Conservation (phyloP, 2,329 filamentous ascomycete species). For the Colletotrichum sp. region DNA sequence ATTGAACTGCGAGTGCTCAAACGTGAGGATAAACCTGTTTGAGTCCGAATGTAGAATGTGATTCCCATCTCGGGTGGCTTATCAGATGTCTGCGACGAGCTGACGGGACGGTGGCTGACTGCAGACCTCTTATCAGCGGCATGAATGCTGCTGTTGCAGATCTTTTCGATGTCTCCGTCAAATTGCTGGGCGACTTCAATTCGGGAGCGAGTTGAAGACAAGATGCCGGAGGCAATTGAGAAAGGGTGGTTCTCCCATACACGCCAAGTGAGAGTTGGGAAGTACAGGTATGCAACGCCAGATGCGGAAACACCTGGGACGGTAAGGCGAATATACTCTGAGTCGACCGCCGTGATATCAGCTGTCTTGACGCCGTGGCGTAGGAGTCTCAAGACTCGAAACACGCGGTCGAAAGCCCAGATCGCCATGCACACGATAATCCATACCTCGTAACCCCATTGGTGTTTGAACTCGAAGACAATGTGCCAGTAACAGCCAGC, state of each 20-base stretch:
- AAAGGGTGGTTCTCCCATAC: constrained; percentile 44
- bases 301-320: constrained; percentile 25
- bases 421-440: constrained; percentile 33
- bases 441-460: constrained; percentile 44
- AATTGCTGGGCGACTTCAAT: neutral
- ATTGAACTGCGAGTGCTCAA: neutral
- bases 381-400: constrained; percentile 30
- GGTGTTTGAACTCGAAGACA: constrained; percentile 29
- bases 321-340: constrained; percentile 36
- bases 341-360: constrained; percentile 27
- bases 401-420: constrained; percentile 35
- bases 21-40: neutral
- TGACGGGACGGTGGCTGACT: neutral
- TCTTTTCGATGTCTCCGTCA: neutral
- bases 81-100: neutral
- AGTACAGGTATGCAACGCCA: constrained; percentile 39
- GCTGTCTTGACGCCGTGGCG: constrained; percentile 27
- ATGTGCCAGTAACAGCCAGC: constrained; percentile 34
- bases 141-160: neutral
- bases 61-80: neutral
- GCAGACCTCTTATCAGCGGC: neutral
- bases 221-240: constrained; percentile 26
- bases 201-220: neutral
- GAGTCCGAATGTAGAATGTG: neutral
- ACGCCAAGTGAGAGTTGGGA: constrained; percentile 37